Base-by-base conservation (phyloP, 495 filamentous ascomycete genomes). In the Amphirosellinia nigrospora region DNA sequence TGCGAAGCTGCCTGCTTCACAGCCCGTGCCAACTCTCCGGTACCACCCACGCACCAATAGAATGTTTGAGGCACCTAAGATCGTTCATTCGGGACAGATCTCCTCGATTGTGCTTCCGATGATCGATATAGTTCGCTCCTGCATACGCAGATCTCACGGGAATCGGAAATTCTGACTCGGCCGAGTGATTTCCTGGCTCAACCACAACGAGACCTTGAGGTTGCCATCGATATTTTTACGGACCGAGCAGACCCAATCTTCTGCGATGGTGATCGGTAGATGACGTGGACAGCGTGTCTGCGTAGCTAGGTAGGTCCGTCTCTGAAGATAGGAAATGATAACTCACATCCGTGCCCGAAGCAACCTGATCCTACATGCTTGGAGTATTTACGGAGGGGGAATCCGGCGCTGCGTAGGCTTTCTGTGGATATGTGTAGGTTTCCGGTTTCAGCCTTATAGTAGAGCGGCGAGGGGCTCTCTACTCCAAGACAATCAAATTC, bases 291-390 rank as follows among this genome's bases (percentile, higher is more conserved):
- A 50, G 39, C 56, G n/a, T 69, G 66, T 28, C 66, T 26, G 34
- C 58, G 58, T 69, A 45, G 45, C 62, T 46, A 62, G 6, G 46
- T n/a, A 50, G 30, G n/a, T 36, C 19, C 26, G 66, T 50, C 28
- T 32, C 38, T 38, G 32, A 59, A 43, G n/a, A 21, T 19, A 43
- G 23, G 39, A 69, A 30, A 69, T 69, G 66, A 69, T 69, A 69
- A 69, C 41, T 69, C 66, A 69, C 46, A 62, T 69, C 66, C 58
- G 15, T 69, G 66, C 66, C 56, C 38, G 34, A 69, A 53, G 56
- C 43, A 69, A 62, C 45, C 58, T 26, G 19, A 69, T 52, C 34
- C 34, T 50, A 69, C 32, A 62, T 62, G 23, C 32, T 21, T 52
- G 66, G 66, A 32, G 23, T 3, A 36, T 48, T 32, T 8, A 32